A percentile compares a stretch with the other conserved stretches of the same genome.
Conservation (phyloP, 495 filamentous ascomycete genomes). For the Penicillium pancosmium region DNA sequence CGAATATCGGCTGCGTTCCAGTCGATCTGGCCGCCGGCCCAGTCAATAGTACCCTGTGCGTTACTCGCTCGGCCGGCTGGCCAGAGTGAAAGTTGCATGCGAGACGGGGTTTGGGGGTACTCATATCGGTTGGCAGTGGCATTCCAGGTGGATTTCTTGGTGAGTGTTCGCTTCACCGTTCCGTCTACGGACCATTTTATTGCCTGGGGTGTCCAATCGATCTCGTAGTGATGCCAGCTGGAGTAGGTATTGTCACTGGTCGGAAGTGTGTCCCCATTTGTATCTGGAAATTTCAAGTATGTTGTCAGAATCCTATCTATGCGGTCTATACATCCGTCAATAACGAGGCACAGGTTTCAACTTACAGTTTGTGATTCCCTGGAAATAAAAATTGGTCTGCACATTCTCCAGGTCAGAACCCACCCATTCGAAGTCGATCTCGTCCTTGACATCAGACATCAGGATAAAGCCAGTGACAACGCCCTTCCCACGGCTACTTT, state of each 20-base stretch:
- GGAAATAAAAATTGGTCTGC: conserved; percentile 96
- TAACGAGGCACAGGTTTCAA: neutral
- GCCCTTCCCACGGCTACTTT: conserved; percentile 80
- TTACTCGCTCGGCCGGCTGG: conserved; percentile 83
- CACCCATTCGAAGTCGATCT: conserved; percentile 96
- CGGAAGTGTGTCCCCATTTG: conserved; percentile 67
- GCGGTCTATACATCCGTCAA: neutral
- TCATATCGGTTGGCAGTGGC: conserved; percentile 76
- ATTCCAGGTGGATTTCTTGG: conserved; percentile 82
- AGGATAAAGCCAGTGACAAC: conserved; percentile 97
- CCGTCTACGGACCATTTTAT: conserved; percentile 89
- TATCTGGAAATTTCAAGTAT: neutral
- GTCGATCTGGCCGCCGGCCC: conserved; percentile 88
- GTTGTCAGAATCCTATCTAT: neutral
- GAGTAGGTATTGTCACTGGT: conserved; percentile 67
- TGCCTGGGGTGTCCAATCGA: conserved; percentile 88
- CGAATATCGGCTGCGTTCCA: conserved; percentile 84
- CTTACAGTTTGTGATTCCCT: conserved; percentile 84
- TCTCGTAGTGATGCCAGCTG: conserved; percentile 87
- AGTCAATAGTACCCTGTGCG: conserved; percentile 80
- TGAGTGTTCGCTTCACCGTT: conserved; percentile 67
- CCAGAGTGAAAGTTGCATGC: conserved; percentile 94
- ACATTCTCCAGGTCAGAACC: conserved; percentile 74
- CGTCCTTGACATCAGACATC: conserved; percentile 91
- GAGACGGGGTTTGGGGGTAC: conserved; percentile 91